Evolutionary conservation across 106 monocot species (phyloP), one percentile per base, ranked within the genome.

Genomic region (Allium fistulosum): DNA sequence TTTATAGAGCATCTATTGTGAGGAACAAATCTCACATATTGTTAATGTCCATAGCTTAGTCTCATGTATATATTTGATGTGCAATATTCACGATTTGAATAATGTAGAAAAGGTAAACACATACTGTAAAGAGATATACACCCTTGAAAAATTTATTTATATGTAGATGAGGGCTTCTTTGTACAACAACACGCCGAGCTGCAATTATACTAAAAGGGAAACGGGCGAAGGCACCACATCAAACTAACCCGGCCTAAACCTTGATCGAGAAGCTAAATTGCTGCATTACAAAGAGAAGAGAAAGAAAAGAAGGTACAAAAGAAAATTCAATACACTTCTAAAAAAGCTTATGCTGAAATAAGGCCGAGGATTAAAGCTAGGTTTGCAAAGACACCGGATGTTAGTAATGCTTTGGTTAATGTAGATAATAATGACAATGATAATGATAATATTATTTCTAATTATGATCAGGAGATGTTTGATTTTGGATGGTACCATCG

Each of bases 271-370:
- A 45, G 81, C 81, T 1, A 77, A 70, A 63, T 76, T 81, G 15
- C 46, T 81, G 65, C 77, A 77, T 55, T 81, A 81, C 81, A 81
- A 70, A 9, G 81, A 81, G 81, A 81, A 81, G 77, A 65, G 74
- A 59, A 81, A 81, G 69, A 77, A 56, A 53, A 77, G 81, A 10
- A 81, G 73, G 37, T 81, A 77, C n/a, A 81, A 58, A 81, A 81
- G 69, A 76, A 81, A 57, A 81, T 81, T 46, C 68, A 76, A 7
- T 81, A 81, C 27, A 72, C 76, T 1, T 81, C 81, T 7, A 49
- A 77, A 17, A 81, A 81, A 50, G 76, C 77, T 12, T 81, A 81
- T 37, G 81, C 81, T 6, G 77, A 81, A 53, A 77, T 70, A 73
- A 81, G 81, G 69, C 77, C 77, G 9, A 77, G 81, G 60, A 61